These are phyloP conservation scores for Spathaspora passalidarum DNA, from an alignment of 805 yeast species.

Conservation along the genomic window DNA sequence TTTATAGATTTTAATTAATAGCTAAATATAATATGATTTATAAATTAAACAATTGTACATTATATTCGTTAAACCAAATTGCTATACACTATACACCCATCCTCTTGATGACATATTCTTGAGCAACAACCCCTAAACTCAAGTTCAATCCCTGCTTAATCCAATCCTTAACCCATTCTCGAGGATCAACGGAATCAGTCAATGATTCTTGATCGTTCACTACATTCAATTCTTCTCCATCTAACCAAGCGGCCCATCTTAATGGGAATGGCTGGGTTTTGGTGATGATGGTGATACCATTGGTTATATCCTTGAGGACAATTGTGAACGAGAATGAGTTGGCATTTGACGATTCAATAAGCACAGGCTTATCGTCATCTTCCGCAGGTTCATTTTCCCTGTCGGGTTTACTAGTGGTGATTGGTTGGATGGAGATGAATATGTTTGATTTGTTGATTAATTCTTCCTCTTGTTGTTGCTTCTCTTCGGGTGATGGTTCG, in stretches of 20 bases:
- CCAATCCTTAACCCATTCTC: constrained; percentile 46
- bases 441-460: constrained; percentile 51
- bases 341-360: constrained; percentile 45
- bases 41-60: too few species aligned
- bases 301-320: constrained; percentile 73
- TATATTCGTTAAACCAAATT: too few species aligned
- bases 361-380: constrained; percentile 25
- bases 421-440: constrained; percentile 69
- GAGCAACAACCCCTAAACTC: constrained; percentile 84
- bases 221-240: constrained; percentile 32
- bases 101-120: constrained; percentile 83
- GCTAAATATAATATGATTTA: too few species aligned
- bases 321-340: constrained; percentile 73
- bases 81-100: constrained; percentile 68
- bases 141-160: constrained; percentile 61
- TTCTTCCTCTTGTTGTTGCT: constrained; percentile 12
- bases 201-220: constrained; percentile 26
- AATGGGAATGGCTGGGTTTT: constrained; percentile 88
- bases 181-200: constrained; percentile 30
- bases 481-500: constrained; percentile 14
- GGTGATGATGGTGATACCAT: constrained; percentile 68
- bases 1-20: neutral
- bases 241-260: constrained; percentile 94
- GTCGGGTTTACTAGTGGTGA: constrained; percentile 25
- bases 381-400: constrained; percentile 9